Evolutionary conservation across 2,329 filamentous ascomycete species (phyloP).

Genomic region (Massarina eburnea): DNA sequence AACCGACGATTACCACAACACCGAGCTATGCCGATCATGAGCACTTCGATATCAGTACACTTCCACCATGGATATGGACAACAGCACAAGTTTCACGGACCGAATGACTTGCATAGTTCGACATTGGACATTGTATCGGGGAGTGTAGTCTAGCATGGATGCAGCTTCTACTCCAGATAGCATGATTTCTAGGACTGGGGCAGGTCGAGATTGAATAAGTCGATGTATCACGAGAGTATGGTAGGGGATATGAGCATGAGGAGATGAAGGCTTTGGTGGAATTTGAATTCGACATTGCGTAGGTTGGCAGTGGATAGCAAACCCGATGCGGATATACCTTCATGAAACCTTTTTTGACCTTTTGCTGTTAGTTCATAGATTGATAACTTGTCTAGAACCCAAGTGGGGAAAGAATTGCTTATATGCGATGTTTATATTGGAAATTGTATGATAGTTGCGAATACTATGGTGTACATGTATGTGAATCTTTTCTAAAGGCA

Average conservation of each 20-base stretch:
- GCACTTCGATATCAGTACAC: neutral
- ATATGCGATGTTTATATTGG: neutral
- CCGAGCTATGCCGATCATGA: neutral
- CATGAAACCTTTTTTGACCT: too few relatives aligned
- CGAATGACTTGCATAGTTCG: conserved; percentile 4
- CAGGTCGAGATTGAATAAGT: neutral
- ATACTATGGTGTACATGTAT: neutral
- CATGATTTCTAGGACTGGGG: neutral
- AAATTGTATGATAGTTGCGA: too few relatives aligned
- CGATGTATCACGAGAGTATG: conserved; percentile 3
- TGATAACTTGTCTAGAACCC: too few relatives aligned
- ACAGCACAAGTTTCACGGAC: neutral
- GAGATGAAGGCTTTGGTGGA: neutral
- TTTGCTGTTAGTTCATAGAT: too few relatives aligned
- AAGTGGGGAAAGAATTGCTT: neutral
- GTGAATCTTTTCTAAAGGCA: neutral
- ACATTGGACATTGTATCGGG: neutral
- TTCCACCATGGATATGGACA: neutral
- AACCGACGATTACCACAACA: neutral
- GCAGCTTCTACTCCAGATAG: neutral
- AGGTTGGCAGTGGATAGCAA: neutral
- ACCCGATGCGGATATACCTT: neutral
- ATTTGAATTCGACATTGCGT: neutral
- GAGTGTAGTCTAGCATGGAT: neutral
- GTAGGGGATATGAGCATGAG: neutral